Percentiles rank a stretch among this genome's conserved stretches.
phyloP scores from a whole-genome alignment of 2,329 filamentous ascomycete genomes.

The Nemania diffusa region DNA sequence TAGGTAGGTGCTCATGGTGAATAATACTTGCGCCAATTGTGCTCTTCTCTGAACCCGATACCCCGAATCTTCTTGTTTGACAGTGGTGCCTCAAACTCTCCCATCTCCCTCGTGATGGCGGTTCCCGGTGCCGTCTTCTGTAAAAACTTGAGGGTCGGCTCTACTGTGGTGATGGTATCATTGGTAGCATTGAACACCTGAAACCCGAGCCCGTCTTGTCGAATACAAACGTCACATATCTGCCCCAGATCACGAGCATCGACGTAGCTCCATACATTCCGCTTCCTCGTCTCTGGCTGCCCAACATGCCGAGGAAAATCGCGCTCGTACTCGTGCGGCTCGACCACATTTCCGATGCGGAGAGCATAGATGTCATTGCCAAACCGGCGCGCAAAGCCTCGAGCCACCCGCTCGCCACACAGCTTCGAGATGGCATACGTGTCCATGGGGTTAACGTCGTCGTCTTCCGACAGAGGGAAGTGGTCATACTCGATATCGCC shows the following conservation, averaged over 20 bases:
- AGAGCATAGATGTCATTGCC: conserved; percentile 68
- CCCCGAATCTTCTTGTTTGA: conserved; percentile 69
- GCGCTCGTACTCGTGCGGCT: conserved; percentile 67
- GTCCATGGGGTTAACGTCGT: conserved; percentile 70
- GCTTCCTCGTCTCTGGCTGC: conserved; percentile 61
- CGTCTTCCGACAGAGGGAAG: conserved; percentile 69
- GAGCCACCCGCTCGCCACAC: conserved; percentile 66
- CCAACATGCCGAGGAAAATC: conserved; percentile 63
- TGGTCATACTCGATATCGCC: conserved; percentile 65
- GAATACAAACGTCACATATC: conserved; percentile 66
- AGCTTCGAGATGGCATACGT: conserved; percentile 70
- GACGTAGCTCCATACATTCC: conserved; percentile 72
- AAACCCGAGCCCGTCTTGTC: conserved; percentile 66
- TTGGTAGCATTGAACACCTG: conserved; percentile 74
- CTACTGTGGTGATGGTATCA: conserved; percentile 66
- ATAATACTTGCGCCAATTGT: conserved; percentile 60
- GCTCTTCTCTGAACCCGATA: conserved; percentile 67
- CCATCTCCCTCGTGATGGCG: conserved; percentile 65
- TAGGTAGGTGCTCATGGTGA: background rate
- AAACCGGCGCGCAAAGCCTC: conserved; percentile 66
- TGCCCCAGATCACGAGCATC: conserved; percentile 70
- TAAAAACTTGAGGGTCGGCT: conserved; percentile 63
- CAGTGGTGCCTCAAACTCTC: conserved; percentile 67
- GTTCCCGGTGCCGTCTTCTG: conserved; percentile 60
- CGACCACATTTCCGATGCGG: conserved; percentile 70